Percentiles rank a stretch among this genome's conserved stretches.
Evolutionary conservation across 2,329 filamentous ascomycete genomes (phyloP).

Genomic region (Bipolaris victoriae): DNA sequence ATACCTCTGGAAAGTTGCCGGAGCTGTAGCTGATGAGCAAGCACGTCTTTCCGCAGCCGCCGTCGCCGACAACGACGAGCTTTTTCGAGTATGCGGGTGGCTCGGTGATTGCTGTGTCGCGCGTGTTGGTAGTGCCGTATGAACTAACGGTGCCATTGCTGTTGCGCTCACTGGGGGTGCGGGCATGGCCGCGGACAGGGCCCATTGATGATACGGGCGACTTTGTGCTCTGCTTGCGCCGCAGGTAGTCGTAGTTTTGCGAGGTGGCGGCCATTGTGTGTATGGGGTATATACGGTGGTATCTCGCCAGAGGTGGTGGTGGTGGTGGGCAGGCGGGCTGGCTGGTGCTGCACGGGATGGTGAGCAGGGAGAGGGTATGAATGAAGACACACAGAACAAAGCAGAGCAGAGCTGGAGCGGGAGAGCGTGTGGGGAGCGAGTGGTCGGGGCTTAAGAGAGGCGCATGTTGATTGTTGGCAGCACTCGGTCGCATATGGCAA

Average conservation of each 20-base stretch:
- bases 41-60: constrained; percentile 98
- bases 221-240: constrained; percentile 61
- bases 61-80: constrained; percentile 97
- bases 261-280: constrained; percentile 39
- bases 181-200: constrained; percentile 51
- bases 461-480: constrained; percentile 27
- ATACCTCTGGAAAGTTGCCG: constrained; percentile 97
- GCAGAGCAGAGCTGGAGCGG: constrained; percentile 21
- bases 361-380: constrained; percentile 27
- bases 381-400: constrained; percentile 26
- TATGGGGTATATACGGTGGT: background rate
- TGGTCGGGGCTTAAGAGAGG: constrained; percentile 25
- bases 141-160: constrained; percentile 93
- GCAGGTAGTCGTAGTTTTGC: constrained; percentile 62
- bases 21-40: constrained; percentile 98
- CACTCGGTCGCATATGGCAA: constrained; percentile 27
- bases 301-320: background rate
- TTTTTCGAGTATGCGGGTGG: constrained; percentile 97
- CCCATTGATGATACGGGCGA: constrained; percentile 39
- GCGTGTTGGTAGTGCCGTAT: constrained; percentile 74
- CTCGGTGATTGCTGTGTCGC: constrained; percentile 87
- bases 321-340: background rate
- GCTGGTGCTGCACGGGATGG: background rate
- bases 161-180: constrained; percentile 67
- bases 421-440: constrained; percentile 19